Conservation (phyloP, 2,329 filamentous ascomycete species). For the Albifimbria verrucaria region DNA sequence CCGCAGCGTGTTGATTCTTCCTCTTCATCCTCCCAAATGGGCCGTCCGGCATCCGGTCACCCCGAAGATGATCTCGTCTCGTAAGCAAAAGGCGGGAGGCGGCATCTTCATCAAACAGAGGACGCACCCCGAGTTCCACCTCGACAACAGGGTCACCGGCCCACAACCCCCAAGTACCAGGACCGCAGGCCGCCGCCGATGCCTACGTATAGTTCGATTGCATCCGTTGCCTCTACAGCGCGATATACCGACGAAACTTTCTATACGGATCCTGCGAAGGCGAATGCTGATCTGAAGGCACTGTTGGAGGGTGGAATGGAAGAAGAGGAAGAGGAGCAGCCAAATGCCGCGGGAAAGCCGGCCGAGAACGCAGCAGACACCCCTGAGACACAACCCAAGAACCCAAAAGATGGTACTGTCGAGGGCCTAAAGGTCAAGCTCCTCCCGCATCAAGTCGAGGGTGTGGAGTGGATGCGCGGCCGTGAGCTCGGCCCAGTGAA, state of each 20-base stretch:
- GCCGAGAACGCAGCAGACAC: slow-evolving; percentile 12
- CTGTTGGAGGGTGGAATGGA: slow-evolving; percentile 80
- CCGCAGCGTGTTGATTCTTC: neutral
- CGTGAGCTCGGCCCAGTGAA: slow-evolving; percentile 86
- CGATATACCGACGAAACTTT: slow-evolving; percentile 43
- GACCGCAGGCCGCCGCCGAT: slow-evolving; percentile 44
- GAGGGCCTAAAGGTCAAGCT: slow-evolving; percentile 85
- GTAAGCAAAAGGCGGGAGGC: slow-evolving; percentile 48
- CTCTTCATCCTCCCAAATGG: slow-evolving; percentile 13
- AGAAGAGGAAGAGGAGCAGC: slow-evolving; percentile 58
- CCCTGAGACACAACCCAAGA: neutral
- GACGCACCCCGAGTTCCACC: slow-evolving; percentile 56
- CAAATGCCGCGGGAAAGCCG: slow-evolving; percentile 21
- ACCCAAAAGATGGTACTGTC: slow-evolving; percentile 49
- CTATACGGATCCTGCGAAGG: slow-evolving; percentile 69
- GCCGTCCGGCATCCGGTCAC: slow-evolving; percentile 32
- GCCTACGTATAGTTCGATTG: slow-evolving; percentile 42
- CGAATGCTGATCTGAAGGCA: slow-evolving; percentile 74
- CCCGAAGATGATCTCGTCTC: slow-evolving; percentile 43
- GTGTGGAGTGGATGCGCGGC: slow-evolving; percentile 91
- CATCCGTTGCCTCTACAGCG: slow-evolving; percentile 6
- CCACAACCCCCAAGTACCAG: slow-evolving; percentile 42
- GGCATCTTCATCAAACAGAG: slow-evolving; percentile 53
- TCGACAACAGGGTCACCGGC: slow-evolving; percentile 44
- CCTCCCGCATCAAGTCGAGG: slow-evolving; percentile 90